Evolutionary conservation across 2,329 filamentous ascomycete genomes (phyloP).

Genomic region (Penicillium griseofulvum): DNA sequence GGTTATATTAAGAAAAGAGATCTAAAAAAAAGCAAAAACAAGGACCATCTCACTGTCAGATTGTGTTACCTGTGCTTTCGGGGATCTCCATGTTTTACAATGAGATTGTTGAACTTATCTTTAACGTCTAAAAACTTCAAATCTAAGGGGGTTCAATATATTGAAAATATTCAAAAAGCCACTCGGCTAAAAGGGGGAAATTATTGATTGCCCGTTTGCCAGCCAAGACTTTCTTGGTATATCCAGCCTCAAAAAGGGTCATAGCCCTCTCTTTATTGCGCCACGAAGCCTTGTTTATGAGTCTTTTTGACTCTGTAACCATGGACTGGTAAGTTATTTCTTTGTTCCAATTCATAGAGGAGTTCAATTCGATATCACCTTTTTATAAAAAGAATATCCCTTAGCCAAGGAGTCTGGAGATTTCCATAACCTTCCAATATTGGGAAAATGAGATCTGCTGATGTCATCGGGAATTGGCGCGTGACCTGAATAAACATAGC

Average conservation of each 20-base stretch:
- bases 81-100: background rate
- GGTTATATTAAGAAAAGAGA: background rate
- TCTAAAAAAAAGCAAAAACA: background rate
- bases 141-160: background rate
- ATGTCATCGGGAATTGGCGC: conserved; percentile 1
- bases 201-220: background rate
- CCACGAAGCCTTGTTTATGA: background rate
- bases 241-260: conserved; percentile 4
- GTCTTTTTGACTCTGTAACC: too few relatives aligned
- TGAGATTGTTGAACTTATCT: background rate
- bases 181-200: conserved; percentile 5
- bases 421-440: background rate
- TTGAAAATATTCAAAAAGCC: background rate
- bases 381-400: too few relatives aligned
- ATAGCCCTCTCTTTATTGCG: background rate
- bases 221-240: background rate
- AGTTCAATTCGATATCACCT: too few relatives aligned
- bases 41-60: too few relatives aligned
- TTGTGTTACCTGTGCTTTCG: background rate
- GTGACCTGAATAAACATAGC: background rate
- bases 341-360: too few relatives aligned
- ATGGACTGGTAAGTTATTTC: too few relatives aligned
- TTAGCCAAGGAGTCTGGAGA: background rate
- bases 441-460: background rate
- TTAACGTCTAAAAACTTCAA: background rate